phyloP scores from a whole-genome alignment of 345 rosid species.

The Eucalyptus leucophloia region DNA sequence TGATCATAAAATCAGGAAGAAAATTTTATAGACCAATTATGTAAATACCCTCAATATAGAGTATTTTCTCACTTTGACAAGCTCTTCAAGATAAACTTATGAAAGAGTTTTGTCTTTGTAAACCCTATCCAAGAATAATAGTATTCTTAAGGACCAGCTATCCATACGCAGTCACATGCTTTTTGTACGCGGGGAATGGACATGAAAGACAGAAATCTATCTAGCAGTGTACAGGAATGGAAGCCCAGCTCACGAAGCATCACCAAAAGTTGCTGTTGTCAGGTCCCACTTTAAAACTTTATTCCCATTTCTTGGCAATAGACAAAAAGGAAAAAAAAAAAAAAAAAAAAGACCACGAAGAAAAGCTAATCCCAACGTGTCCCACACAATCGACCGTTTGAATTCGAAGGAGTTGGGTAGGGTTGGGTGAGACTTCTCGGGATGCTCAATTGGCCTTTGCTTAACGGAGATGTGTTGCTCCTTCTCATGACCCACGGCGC shows the following conservation, averaged over 20 bases:
- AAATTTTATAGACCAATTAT: background rate
- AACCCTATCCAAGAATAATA: background rate
- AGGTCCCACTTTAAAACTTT: background rate
- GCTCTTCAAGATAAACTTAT: background rate
- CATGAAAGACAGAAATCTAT: background rate
- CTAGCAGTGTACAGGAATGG: background rate
- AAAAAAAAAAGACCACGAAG: accelerated
- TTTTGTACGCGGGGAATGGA: background rate
- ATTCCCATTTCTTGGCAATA: background rate
- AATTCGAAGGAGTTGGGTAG: background rate
- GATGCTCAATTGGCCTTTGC: background rate
- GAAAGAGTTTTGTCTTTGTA: background rate
- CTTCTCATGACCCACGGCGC: background rate
- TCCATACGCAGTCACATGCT: background rate
- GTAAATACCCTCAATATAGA: background rate
- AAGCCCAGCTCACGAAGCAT: background rate
- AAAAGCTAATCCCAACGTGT: background rate
- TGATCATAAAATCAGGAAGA: background rate
- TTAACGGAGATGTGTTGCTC: background rate
- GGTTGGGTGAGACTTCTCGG: background rate
- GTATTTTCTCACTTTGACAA: background rate
- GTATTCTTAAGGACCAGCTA: background rate
- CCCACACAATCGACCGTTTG: background rate
- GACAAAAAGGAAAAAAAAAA: background rate
- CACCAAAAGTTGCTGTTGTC: background rate